Base-by-base conservation (phyloP, 192 early-diverging fungal species). In the Phycomyces blakesleeanus region DNA sequence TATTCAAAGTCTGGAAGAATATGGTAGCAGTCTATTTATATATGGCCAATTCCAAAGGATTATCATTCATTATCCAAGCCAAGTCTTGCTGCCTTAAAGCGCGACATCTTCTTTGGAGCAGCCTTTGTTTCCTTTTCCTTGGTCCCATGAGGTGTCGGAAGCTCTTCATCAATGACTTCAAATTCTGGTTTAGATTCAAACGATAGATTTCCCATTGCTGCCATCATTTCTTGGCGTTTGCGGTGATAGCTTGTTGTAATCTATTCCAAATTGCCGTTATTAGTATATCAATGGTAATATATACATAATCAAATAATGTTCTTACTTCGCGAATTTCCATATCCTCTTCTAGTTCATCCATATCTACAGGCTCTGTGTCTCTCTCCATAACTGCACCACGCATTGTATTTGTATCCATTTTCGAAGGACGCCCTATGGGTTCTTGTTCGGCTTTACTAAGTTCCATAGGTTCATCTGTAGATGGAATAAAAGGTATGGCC, bases 251-350 rank as follows among this genome's bases (percentile, higher is more conserved):
- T 58, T 14, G 57, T 42, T 12, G 51, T 61, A 25, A 74, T 68
- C 70, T 72, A 54, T 20, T 55, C 4, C 3, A 44, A 20, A 34
- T 54, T 4, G 24, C 27, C 42, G 3, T 21, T 20, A 1, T 24
- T 34, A 44, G 22, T 1, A 22, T 63, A 34, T 64, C 26, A 34
- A 20, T 47, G n/a, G 38, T 40, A 21, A n/a, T 64, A 8, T 56
- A 4, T 49, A 27, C 47, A 4, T 49, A 27, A 16, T 4, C 18
- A 11, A 1, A 6, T 39, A 24, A 34, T 5, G 40, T 21, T 41
- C 18, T 66, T 76, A 78, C 79, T 58, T 82, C 78, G 52, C 66
- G 59, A 39, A 77, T 57, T 38, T 80, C 58, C 81, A 82, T 79
- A 27, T 82, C 76, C 8, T 79, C 75, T 47, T 79, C 78, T 5